These are phyloP conservation scores for Diplodia mutila DNA, from an alignment of 2,329 filamentous ascomycete species.

Conservation along the genomic window DNA sequence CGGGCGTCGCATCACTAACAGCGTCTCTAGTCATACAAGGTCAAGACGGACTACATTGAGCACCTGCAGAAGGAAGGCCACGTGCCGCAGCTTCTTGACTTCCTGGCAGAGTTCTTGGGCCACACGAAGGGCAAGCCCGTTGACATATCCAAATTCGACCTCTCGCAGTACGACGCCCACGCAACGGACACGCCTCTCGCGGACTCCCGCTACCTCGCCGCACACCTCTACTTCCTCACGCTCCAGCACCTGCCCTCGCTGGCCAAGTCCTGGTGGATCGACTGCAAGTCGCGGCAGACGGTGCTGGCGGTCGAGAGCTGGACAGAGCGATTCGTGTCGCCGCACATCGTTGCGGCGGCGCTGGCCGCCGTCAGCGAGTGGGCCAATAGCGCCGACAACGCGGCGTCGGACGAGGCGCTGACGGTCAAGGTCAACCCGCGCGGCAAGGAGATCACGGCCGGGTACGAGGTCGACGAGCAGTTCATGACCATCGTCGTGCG, in stretches of 20 bases:
- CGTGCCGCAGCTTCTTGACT: slow-evolving; percentile 70
- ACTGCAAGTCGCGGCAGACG: slow-evolving; percentile 77
- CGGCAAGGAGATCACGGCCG: slow-evolving; percentile 77
- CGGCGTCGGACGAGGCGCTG: slow-evolving; percentile 57
- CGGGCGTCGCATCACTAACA: slow-evolving; percentile 33
- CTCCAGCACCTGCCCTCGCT: slow-evolving; percentile 77
- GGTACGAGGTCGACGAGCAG: slow-evolving; percentile 86
- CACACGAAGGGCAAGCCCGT: slow-evolving; percentile 74
- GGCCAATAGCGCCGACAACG: slow-evolving; percentile 52
- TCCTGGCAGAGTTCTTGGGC: slow-evolving; percentile 83
- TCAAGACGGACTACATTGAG: slow-evolving; percentile 79
- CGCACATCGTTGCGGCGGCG: slow-evolving; percentile 66
- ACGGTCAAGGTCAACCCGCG: slow-evolving; percentile 72
- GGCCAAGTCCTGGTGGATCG: slow-evolving; percentile 83
- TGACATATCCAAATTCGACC: slow-evolving; percentile 71
- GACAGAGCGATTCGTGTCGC: slow-evolving; percentile 74
- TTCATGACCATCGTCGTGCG: slow-evolving; percentile 80
- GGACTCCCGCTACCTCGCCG: slow-evolving; percentile 80
- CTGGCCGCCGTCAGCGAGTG: slow-evolving; percentile 71
- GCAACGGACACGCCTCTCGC: slow-evolving; percentile 53
- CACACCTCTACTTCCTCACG: slow-evolving; percentile 82
- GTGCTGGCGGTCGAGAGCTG: slow-evolving; percentile 78
- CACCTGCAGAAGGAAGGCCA: slow-evolving; percentile 76
- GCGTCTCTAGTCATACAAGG: slow-evolving; percentile 66
- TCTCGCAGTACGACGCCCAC: slow-evolving; percentile 57